A percentile compares a stretch with the other conserved stretches of the same genome.
Conservation (phyloP, 2,329 filamentous ascomycete species). For the Tympanopsis confertula region DNA sequence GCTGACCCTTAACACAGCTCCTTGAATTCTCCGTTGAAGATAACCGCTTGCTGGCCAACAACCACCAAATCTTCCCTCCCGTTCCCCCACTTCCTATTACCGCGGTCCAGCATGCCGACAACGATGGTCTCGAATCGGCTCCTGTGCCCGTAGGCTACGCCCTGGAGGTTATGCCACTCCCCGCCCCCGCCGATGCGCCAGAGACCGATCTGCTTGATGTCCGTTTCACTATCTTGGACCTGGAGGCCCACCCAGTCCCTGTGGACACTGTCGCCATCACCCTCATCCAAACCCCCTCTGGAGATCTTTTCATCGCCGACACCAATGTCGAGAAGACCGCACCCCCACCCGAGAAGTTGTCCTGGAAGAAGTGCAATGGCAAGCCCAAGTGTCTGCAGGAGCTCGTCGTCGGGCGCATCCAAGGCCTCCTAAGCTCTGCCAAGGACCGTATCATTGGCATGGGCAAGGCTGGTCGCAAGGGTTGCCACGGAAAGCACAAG, state of each 20-base stretch:
- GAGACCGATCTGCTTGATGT: slow-evolving; percentile 20
- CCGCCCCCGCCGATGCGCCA: slow-evolving; percentile 14
- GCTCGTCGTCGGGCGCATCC: slow-evolving; percentile 24
- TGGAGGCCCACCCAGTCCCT: slow-evolving; percentile 25
- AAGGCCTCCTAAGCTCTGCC: slow-evolving; percentile 20
- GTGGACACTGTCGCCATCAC: slow-evolving; percentile 27
- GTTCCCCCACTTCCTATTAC: slow-evolving; percentile 15
- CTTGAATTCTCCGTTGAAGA: slow-evolving; percentile 21
- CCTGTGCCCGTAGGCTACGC: slow-evolving; percentile 26
- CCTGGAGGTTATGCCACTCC: slow-evolving; percentile 21
- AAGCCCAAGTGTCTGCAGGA: slow-evolving; percentile 22
- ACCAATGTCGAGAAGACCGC: slow-evolving; percentile 21
- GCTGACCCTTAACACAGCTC: slow-evolving; percentile 10
- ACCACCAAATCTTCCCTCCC: slow-evolving; percentile 22
- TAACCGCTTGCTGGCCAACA: slow-evolving; percentile 20
- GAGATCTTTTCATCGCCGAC: slow-evolving; percentile 21
- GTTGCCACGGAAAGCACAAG: slow-evolving; percentile 15
- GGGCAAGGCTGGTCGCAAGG: slow-evolving; percentile 13
- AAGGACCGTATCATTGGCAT: slow-evolving; percentile 19
- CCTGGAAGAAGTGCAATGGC: slow-evolving; percentile 27
- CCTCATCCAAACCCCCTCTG: slow-evolving; percentile 19
- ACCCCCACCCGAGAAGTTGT: slow-evolving; percentile 14
- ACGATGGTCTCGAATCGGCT: slow-evolving; percentile 20
- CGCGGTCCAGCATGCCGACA: slow-evolving; percentile 17
- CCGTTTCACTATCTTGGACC: slow-evolving; percentile 29